A percentile compares a stretch with the other conserved stretches of the same genome.
These are phyloP conservation scores for Phytophthora pluvialis DNA, from an alignment of 352 stramenopile genomes.

Conservation along the genomic window DNA sequence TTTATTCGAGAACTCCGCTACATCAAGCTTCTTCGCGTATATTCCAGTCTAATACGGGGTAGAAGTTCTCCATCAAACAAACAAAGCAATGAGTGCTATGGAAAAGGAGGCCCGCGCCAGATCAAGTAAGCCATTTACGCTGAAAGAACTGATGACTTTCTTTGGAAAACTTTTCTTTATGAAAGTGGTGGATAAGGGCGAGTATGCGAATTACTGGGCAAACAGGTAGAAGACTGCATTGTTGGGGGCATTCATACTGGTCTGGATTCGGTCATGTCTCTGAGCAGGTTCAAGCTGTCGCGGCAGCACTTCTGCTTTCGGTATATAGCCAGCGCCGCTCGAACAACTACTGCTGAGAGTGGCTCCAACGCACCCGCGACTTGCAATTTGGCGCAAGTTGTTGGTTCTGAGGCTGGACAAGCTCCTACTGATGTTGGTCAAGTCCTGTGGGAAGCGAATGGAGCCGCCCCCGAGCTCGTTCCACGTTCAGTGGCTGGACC, in stretches of 20 bases:
- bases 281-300: slow-evolving; percentile 32
- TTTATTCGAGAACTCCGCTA: slow-evolving; percentile 32
- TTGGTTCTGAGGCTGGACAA: too few species aligned
- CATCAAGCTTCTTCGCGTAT: slow-evolving; percentile 37
- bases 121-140: slow-evolving; percentile 6
- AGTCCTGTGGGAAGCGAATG: too few species aligned
- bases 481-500: too few species aligned
- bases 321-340: too few species aligned
- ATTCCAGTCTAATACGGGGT: slow-evolving; percentile 35
- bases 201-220: slow-evolving; percentile 39
- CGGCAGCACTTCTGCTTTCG: slow-evolving; percentile 33
- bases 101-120: background rate
- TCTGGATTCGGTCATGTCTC: slow-evolving; percentile 24
- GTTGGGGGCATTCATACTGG: background rate
- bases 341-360: too few species aligned
- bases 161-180: slow-evolving; percentile 43
- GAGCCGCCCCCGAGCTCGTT: too few species aligned
- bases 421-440: too few species aligned
- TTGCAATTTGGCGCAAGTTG: too few species aligned
- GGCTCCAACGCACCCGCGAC: too few species aligned
- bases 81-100: slow-evolving; percentile 13
- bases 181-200: slow-evolving; percentile 32
- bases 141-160: slow-evolving; percentile 43
- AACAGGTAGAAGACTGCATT: slow-evolving; percentile 28
- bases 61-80: slow-evolving; percentile 33